Evolutionary conservation across 2,329 filamentous ascomycete genomes (phyloP).

Genomic region (Phyllosticta capitalensis): DNA sequence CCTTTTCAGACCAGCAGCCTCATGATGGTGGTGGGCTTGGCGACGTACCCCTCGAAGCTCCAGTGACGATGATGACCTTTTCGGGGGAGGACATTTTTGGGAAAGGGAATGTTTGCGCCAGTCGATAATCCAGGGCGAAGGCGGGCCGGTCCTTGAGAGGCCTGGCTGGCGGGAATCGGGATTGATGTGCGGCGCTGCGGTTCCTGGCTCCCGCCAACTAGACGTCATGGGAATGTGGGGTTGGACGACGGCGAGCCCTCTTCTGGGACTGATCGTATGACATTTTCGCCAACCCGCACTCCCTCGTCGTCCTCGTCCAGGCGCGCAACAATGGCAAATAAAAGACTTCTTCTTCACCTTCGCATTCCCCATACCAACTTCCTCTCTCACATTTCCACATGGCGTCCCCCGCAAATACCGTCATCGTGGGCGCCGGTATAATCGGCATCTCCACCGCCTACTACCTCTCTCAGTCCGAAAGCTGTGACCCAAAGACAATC

Average conservation of each 20-base stretch:
- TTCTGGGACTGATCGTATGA: slow-evolving; percentile 11
- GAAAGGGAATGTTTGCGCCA: slow-evolving; percentile 42
- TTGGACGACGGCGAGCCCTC: slow-evolving; percentile 4
- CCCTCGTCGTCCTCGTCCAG: slow-evolving; percentile 1
- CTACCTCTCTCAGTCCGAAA: slow-evolving; percentile 48
- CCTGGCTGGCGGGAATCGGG: slow-evolving; percentile 2
- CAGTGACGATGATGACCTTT: slow-evolving; percentile 49
- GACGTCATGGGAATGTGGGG: slow-evolving; percentile 12
- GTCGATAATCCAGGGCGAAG: slow-evolving; percentile 44
- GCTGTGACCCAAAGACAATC: slow-evolving; percentile 36
- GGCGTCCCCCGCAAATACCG: slow-evolving; percentile 15
- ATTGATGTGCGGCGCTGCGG: slow-evolving; percentile 3
- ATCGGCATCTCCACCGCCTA: slow-evolving; percentile 43
- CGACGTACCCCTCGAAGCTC: slow-evolving; percentile 49
- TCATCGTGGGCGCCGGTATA: slow-evolving; percentile 37
- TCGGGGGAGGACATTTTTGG: slow-evolving; percentile 50
- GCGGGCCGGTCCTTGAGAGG: slow-evolving; percentile 20
- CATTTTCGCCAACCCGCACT: neutral
- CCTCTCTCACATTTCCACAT: neutral
- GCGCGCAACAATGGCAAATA: slow-evolving; percentile 3
- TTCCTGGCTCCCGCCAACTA: too few relatives aligned
- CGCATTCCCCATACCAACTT: neutral
- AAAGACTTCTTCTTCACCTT: neutral
- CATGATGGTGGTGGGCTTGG: neutral
- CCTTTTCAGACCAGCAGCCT: neutral